Evolutionary conservation across 345 rosid genomes (phyloP).

Genomic region (Rhizophora apiculata): DNA sequence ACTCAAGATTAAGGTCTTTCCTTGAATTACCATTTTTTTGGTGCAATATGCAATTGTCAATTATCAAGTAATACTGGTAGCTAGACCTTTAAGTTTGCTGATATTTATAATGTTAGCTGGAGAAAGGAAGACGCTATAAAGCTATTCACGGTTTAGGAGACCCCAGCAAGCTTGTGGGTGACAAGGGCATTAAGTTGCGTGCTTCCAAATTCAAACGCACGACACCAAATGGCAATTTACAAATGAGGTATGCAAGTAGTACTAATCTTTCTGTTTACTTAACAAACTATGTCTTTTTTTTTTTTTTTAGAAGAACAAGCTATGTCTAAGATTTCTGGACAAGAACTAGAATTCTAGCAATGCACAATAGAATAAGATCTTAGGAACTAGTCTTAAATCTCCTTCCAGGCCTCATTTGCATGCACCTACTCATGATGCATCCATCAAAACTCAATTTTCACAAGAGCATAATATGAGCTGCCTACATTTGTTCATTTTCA

Average conservation of each 20-base stretch:
- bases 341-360: too few relatives aligned
- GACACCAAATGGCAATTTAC: background rate
- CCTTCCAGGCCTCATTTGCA: background rate
- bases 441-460: background rate
- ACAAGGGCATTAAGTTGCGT: background rate
- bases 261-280: too few relatives aligned
- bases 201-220: conserved; percentile 6
- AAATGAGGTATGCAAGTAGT: conserved; percentile 16
- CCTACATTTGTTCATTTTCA: too few relatives aligned
- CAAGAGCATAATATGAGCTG: too few relatives aligned
- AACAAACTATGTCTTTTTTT: too few relatives aligned
- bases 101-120: conserved; percentile 23
- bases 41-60: background rate
- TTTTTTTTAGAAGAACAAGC: too few relatives aligned
- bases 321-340: too few relatives aligned
- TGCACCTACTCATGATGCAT: background rate
- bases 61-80: too few relatives aligned
- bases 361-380: too few relatives aligned
- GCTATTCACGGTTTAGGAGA: conserved; percentile 14
- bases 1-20: conserved; percentile 31
- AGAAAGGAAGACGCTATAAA: conserved; percentile 9
- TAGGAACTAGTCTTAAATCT: too few relatives aligned
- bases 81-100: too few relatives aligned
- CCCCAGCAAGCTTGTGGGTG: background rate
- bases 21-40: background rate